Evolutionary conservation across 2,329 filamentous ascomycete species (phyloP).

Genomic region (Penicillium sclerotigenum): DNA sequence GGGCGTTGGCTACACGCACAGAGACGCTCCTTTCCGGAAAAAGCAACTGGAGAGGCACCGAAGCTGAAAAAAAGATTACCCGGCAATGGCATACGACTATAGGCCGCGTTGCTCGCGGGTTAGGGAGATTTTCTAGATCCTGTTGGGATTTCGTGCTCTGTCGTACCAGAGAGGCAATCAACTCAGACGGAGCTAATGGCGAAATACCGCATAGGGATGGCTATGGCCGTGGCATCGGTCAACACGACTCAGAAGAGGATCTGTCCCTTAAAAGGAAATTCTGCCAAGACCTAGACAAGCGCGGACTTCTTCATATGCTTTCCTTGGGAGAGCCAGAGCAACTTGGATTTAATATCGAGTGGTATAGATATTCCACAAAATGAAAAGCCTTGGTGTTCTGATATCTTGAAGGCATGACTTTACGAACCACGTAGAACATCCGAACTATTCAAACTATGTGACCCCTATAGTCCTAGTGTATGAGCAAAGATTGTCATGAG

Average conservation of each 20-base stretch:
- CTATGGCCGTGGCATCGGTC: neutral
- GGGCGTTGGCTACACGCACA: slow-evolving; percentile 17
- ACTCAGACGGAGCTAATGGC: neutral
- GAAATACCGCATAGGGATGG: too few species aligned
- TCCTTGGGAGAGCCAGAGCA: slow-evolving; percentile 21
- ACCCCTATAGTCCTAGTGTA: too few species aligned
- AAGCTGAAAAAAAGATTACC: neutral
- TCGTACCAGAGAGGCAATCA: neutral
- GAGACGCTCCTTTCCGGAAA: slow-evolving; percentile 2
- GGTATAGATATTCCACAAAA: slow-evolving; percentile 22
- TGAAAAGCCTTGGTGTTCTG: too few species aligned
- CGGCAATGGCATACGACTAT: neutral
- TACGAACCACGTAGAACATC: too few species aligned
- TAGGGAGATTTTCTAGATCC: too few species aligned
- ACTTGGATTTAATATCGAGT: slow-evolving; percentile 23
- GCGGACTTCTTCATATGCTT: slow-evolving; percentile 24
- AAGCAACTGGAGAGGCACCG: neutral
- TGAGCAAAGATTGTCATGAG: too few species aligned
- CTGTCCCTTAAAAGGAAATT: slow-evolving; percentile 18
- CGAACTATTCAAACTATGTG: too few species aligned
- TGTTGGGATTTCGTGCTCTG: too few species aligned
- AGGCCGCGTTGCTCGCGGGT: too few species aligned
- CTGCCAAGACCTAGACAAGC: slow-evolving; percentile 23
- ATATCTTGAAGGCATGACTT: too few species aligned
- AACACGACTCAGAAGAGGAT: slow-evolving; percentile 1